Evolutionary conservation across 2,329 filamentous ascomycete genomes (phyloP), one percentile per base, ranked within the genome.

Genomic region (Alternaria solani): DNA sequence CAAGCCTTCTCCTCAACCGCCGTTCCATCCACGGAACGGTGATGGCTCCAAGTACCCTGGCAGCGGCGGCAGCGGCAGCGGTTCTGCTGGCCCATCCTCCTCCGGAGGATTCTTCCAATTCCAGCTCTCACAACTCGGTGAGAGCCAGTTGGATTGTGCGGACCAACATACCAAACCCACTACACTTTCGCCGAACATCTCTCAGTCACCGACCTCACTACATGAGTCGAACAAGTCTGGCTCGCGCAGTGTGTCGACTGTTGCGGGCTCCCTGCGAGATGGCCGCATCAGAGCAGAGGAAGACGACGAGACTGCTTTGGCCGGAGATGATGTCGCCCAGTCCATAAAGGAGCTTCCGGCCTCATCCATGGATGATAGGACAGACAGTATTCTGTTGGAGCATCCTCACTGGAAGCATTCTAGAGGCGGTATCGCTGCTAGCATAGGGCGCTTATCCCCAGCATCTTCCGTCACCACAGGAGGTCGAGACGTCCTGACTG

Each of bases 281-380:
- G 61, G 66, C 67, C 44, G 65, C 41, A 34, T 53, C 32, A 28
- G 61, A 61, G 54, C 72, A 75, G 54, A 61, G 70, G 55, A 55
- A 63, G 55, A 67, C 42, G 39, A 75, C 72, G 32, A 63, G 55
- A 54, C 54, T 56, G 23, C 64, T 76, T 14, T 76, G 75, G 73
- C 72, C 72, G 36, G 72, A 76, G 57, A 77, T 75, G 74, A 47
- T 69, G 32, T 77, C 74, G 58, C 75, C 72, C 51, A 55, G 51
- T 25, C 57, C 66, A 26, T 73, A 32, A 61, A 39, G n/a, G 12
- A 28, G 5, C 23, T 26, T 2, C 23, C 23, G 2, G 32, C 23
- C 28, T 42, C 26, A 14, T 52, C 47, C 2, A 4, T 41, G 9
- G 53, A 32, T 6, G 25, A 46, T 7, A 12, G 23, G 25, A 16